A percentile compares a stretch with the other conserved stretches of the same genome.
Conservation (phyloP, 2,329 filamentous ascomycete genomes). For the Teratosphaeria gauchensis region DNA sequence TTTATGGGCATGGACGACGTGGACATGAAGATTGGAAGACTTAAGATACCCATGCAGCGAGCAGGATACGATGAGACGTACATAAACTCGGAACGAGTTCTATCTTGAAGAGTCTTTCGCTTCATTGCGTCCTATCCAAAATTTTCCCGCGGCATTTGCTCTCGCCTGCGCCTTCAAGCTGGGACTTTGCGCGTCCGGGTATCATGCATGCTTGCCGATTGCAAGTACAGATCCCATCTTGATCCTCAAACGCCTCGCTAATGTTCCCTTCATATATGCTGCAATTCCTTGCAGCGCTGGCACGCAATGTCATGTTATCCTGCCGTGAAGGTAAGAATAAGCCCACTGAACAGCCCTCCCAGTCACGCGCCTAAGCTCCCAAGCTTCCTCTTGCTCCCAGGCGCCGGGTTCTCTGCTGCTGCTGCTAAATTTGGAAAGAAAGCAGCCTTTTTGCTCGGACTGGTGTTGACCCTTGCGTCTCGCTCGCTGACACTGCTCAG, state of each 20-base stretch:
- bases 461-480: conserved; percentile 15
- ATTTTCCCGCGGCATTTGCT: background rate
- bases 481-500: conserved; percentile 9
- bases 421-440: background rate
- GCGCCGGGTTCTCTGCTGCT: background rate
- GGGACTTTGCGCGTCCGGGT: background rate
- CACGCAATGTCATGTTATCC: background rate
- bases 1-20: background rate
- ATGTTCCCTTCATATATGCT: background rate
- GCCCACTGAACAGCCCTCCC: background rate
- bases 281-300: background rate
- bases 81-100: background rate
- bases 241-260: background rate
- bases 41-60: background rate
- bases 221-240: background rate
- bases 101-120: background rate
- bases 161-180: background rate
- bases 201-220: background rate
- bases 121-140: background rate
- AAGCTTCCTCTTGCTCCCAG: background rate
- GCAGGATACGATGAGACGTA: background rate
- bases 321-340: background rate
- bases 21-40: background rate
- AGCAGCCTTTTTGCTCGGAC: conserved; percentile 4
- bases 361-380: background rate